Evolutionary conservation across 106 monocot species (phyloP).

Genomic region (Dendrobium catenatum): DNA sequence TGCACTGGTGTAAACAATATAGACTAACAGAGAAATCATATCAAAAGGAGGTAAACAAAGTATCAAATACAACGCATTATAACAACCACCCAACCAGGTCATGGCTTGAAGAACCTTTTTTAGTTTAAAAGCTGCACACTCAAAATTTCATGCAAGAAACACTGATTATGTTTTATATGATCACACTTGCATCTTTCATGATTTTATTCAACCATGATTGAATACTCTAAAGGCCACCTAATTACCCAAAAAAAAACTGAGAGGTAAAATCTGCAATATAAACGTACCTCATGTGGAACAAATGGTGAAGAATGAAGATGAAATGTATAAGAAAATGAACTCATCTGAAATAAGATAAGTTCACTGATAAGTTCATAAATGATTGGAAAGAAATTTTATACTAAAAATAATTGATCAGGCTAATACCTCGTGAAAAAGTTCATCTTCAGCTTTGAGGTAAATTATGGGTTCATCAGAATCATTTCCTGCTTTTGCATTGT

Average conservation of each 20-base stretch:
- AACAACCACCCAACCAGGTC: neutral
- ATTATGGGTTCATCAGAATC: conserved; percentile 52
- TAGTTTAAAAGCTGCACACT: too few species aligned
- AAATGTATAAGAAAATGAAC: conserved; percentile 61
- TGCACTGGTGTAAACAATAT: neutral
- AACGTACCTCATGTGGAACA: conserved; percentile 65
- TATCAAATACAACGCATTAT: neutral
- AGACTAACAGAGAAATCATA: neutral
- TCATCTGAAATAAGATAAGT: conserved; percentile 40
- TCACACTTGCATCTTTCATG: neutral
- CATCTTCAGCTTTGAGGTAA: conserved; percentile 81
- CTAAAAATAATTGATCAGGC: neutral
- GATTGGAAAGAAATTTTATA: neutral
- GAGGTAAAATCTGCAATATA: neutral
- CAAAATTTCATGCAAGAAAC: neutral
- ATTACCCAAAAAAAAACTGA: neutral
- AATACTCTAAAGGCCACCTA: neutral
- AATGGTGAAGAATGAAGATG: conserved; percentile 32
- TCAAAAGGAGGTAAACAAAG: neutral
- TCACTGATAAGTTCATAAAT: conserved; percentile 2
- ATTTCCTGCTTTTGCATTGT: conserved; percentile 13
- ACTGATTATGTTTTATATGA: neutral
- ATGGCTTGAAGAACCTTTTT: neutral
- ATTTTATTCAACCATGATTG: neutral
- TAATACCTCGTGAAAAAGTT: conserved; percentile 80